Conservation (phyloP, 1,284 basidiomycete species). For the Coniferiporia sulphurascens region DNA sequence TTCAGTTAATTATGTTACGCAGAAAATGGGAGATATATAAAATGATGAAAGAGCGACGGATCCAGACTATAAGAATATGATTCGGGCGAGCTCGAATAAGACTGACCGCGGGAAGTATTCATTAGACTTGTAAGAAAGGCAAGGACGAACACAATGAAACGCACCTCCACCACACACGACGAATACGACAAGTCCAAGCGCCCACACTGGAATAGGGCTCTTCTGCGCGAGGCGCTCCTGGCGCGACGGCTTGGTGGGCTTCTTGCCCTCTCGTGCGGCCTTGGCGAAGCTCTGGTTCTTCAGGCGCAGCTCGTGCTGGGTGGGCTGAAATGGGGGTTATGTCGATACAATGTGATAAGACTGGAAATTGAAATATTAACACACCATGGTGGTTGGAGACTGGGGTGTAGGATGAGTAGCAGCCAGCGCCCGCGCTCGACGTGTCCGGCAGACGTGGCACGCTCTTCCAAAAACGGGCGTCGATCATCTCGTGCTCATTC, state of each 20-base stretch:
- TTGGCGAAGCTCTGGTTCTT: conserved; percentile 74
- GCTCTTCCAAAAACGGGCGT: background rate
- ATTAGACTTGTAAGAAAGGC: background rate
- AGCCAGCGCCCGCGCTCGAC: background rate
- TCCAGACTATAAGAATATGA: conserved; percentile 54
- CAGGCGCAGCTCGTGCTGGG: conserved; percentile 74
- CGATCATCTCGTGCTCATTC: background rate
- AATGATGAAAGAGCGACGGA: background rate
- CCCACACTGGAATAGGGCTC: conserved; percentile 68
- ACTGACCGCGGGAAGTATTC: conserved; percentile 37
- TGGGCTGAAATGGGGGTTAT: conserved; percentile 28
- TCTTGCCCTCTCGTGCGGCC: conserved; percentile 66
- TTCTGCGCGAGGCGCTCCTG: conserved; percentile 64
- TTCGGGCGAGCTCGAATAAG: conserved; percentile 61
- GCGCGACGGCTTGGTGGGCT: conserved; percentile 63
- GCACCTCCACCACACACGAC: conserved; percentile 73
- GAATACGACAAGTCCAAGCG: conserved; percentile 61
- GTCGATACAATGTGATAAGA: background rate
- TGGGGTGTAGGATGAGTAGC: background rate
- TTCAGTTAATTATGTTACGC: background rate
- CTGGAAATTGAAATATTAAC: conserved; percentile 7
- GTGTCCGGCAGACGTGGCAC: conserved; percentile 16
- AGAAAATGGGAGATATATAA: background rate
- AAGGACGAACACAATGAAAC: conserved; percentile 25
- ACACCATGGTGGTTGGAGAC: conserved; percentile 28